phyloP scores from a whole-genome alignment of 257 asterid species.

The Jacaranda copaia region DNA sequence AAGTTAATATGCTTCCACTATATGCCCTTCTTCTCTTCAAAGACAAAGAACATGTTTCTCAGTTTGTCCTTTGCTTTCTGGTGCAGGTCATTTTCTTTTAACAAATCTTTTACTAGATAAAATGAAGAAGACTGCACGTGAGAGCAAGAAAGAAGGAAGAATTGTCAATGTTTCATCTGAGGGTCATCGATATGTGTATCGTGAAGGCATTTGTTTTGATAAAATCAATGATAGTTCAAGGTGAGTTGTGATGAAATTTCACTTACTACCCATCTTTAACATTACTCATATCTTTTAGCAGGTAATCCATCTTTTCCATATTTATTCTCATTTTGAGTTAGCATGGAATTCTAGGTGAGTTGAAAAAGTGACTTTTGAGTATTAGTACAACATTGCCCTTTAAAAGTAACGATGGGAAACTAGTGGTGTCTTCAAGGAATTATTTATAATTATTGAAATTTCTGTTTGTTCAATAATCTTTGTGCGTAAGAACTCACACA shows the following conservation, averaged over 20 bases:
- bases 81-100: constrained; percentile 65
- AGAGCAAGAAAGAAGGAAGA: constrained; percentile 65
- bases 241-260: constrained; percentile 33
- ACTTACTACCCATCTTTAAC: neutral
- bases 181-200: constrained; percentile 45
- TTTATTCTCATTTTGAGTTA: constrained; percentile 10
- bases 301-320: neutral
- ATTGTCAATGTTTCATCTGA: constrained; percentile 64
- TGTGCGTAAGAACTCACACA: neutral
- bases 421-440: neutral
- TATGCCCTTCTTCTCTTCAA: neutral
- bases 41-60: neutral
- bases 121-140: constrained; percentile 63
- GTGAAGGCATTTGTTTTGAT: constrained; percentile 61
- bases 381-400: neutral
- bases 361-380: neutral
- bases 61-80: neutral
- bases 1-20: neutral
- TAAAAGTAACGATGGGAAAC: neutral
- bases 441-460: neutral
- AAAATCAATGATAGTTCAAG: constrained; percentile 58
- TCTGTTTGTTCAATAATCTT: neutral
- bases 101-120: constrained; percentile 59
- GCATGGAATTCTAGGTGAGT: neutral
- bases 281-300: neutral